Conservation (phyloP, 2,329 filamentous ascomycete species). For the Colletotrichum sp. region DNA sequence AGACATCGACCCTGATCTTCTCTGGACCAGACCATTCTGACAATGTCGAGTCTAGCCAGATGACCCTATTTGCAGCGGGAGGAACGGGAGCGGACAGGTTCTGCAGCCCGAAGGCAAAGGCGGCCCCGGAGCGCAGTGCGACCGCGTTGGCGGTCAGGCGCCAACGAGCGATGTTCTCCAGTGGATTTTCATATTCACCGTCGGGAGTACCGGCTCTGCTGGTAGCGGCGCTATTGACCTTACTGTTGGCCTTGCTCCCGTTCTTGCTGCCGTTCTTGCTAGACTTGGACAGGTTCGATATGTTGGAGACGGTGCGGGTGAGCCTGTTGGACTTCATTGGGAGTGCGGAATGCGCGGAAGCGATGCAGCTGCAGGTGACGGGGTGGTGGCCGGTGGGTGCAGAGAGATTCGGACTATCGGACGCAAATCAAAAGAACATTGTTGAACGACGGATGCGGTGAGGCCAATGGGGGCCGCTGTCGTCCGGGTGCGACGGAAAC, state of each 20-base stretch:
- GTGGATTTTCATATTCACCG: conserved; percentile 45
- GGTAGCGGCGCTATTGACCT: conserved; percentile 26
- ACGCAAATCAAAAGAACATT: background rate
- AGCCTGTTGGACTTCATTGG: conserved; percentile 9
- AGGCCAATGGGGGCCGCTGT: background rate
- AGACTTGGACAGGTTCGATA: background rate
- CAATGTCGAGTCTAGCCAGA: conserved; percentile 49
- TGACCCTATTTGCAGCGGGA: conserved; percentile 39
- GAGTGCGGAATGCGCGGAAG: conserved; percentile 3
- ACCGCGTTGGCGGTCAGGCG: conserved; percentile 45
- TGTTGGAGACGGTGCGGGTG: conserved; percentile 1
- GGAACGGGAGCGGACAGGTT: conserved; percentile 44
- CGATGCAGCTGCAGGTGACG: background rate
- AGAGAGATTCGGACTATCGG: background rate
- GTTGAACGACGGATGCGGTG: background rate
- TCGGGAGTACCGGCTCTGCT: conserved; percentile 28
- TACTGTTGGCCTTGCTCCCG: background rate
- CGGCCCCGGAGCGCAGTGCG: conserved; percentile 48
- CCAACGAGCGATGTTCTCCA: conserved; percentile 49
- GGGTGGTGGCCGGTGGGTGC: background rate
- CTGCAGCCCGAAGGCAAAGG: conserved; percentile 45
- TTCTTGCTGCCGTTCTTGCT: conserved; percentile 4
- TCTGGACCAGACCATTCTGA: conserved; percentile 37
- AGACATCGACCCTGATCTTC: conserved; percentile 54
- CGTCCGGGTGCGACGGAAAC: conserved; percentile 3